phyloP scores from a whole-genome alignment of 1,284 basidiomycete genomes.

The Hypsizygus ulmarius region DNA sequence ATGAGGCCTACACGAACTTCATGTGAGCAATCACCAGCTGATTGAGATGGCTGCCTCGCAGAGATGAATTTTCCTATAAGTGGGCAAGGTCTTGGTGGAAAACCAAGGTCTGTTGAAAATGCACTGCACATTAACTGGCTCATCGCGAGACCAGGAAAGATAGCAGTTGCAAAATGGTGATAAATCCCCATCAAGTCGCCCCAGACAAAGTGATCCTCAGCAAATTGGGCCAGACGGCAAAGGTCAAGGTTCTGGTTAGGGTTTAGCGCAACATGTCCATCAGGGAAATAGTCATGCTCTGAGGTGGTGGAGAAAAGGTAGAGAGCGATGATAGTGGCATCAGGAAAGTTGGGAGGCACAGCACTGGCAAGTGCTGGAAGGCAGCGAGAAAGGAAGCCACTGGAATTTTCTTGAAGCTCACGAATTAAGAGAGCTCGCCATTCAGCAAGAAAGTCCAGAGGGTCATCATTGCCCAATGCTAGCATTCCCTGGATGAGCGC shows the following conservation, averaged over 20 bases:
- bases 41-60: not conserved
- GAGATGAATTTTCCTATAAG: not conserved
- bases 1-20: not conserved
- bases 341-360: not conserved
- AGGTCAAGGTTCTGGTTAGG: not conserved
- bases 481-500: not conserved
- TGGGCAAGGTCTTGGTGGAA: not conserved
- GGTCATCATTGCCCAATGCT: not conserved
- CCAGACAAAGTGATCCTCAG: conserved; percentile 1
- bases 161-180: not conserved
- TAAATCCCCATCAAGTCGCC: conserved; percentile 3
- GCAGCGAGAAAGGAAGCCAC: not conserved
- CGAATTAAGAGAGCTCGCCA: not conserved
- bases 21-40: not conserved
- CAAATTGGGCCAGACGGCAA: not conserved
- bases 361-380: not conserved
- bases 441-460: not conserved
- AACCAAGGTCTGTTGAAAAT: not conserved
- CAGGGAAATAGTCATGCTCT: not conserved
- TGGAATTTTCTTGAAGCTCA: not conserved
- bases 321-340: not conserved
- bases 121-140: not conserved
- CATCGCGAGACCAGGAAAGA: conserved; percentile 12
- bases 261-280: not conserved
- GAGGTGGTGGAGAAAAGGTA: not conserved